phyloP scores from a whole-genome alignment of 2,329 filamentous ascomycete species.

The Dothideomycetes sp. region DNA sequence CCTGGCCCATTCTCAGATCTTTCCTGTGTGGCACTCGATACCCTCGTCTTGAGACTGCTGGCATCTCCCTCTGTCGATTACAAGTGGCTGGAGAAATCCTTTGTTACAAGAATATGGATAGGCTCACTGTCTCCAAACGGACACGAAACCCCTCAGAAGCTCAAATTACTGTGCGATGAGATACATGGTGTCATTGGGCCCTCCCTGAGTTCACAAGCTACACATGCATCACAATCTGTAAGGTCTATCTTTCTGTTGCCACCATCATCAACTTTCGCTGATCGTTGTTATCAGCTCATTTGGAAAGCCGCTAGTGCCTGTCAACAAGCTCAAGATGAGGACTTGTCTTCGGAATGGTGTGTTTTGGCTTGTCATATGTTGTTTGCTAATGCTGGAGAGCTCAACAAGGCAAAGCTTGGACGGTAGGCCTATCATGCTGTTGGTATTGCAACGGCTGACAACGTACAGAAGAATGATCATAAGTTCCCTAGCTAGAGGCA shows the following conservation, averaged over 20 bases:
- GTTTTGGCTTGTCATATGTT: constrained; percentile 55
- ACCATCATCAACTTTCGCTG: too few species aligned
- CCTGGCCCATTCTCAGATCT: too few species aligned
- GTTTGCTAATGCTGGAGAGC: constrained; percentile 56
- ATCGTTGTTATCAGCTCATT: constrained; percentile 41
- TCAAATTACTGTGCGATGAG: constrained; percentile 37
- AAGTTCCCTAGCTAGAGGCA: constrained; percentile 54
- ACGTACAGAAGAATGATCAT: constrained; percentile 51
- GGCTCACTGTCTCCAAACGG: constrained; percentile 39
- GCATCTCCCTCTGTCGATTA: constrained; percentile 33
- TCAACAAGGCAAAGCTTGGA: constrained; percentile 59
- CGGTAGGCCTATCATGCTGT: constrained; percentile 43
- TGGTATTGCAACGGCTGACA: not conserved
- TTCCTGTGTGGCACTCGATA: constrained; percentile 47
- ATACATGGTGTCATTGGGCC: constrained; percentile 39
- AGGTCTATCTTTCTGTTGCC: too few species aligned
- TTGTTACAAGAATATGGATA: constrained; percentile 62
- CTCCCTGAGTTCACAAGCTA: constrained; percentile 49
- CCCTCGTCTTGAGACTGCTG: constrained; percentile 53
- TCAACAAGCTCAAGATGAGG: constrained; percentile 42
- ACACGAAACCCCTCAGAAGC: constrained; percentile 28
- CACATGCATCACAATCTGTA: constrained; percentile 55
- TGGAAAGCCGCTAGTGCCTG: constrained; percentile 68
- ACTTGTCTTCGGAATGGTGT: constrained; percentile 59
- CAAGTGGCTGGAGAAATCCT: constrained; percentile 58